Evolutionary conservation across 2,329 filamentous ascomycete genomes (phyloP), one percentile per base, ranked within the genome.

Genomic region (Fusarium oligoseptatum): DNA sequence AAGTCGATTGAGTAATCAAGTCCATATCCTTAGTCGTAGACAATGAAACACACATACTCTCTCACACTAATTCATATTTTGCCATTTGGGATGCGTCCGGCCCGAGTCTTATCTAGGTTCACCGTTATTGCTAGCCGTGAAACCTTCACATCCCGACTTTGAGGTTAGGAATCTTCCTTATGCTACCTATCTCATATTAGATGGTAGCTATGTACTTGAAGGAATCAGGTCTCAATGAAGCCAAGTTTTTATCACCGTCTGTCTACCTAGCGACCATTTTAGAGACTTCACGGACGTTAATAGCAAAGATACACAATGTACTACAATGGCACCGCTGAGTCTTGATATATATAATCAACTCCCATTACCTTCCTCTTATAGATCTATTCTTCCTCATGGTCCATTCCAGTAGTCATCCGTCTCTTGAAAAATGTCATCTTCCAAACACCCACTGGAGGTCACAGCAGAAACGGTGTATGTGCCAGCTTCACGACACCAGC

Each of bases 381-480:
- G 15, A 4, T 15, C 15, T 50, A 11, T 27, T 27, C 2, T 50
- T 2, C 14, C 22, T 50, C 45, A 73, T 24, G 63, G 24, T 2
- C 66, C 66, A 37, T 45, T 70, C 71, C 71, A 73, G 10, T 60
- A 64, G 0, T 32, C 11, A 14, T 72, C 70, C 27, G 8, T 32
- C 29, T 32, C 29, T 32, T 32, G 29, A 32, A 9, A 8, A 32
- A 32, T 32, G 0, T 32, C 11, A 14, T 70, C 70, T 22, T 72
- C 55, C 8, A 70, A 22, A 7, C 6, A 36, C 6, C 3, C 52
- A 14, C 36, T 37, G 0, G 57, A 71, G 9, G 15, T 64, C 15
- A 52, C 11, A 34, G 60, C 58, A 8, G 62, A 66, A 6, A 50
- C 55, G 1, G 9, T 60, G n/a, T 73, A 73, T 20, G 65, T 64